Conservation (phyloP, 2,329 filamentous ascomycete genomes). For the Calonectria hongkongensis region DNA sequence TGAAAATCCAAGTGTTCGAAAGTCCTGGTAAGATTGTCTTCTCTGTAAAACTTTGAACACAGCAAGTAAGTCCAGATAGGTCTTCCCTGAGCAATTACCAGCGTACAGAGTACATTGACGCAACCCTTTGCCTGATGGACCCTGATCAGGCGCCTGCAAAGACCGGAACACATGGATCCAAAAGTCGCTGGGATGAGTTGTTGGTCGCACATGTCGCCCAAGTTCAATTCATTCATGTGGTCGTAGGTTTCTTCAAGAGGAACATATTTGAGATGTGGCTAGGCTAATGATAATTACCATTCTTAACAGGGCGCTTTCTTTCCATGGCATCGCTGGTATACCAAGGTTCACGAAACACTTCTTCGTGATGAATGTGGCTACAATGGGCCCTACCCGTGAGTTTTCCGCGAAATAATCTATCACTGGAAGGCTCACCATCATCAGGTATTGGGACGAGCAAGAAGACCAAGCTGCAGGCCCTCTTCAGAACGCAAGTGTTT, state of each 20-base stretch:
- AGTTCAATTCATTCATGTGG: not conserved
- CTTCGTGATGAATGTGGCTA: not conserved
- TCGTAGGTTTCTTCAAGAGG: not conserved
- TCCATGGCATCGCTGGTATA: constrained; percentile 2
- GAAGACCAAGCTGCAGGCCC: not conserved
- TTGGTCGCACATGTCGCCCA: not conserved
- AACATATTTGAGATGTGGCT: too few species aligned
- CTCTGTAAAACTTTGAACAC: too few species aligned
- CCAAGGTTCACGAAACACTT: not conserved
- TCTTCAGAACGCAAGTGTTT: not conserved
- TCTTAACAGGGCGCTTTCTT: not conserved
- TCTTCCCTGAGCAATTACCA: not conserved
- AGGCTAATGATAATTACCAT: not conserved
- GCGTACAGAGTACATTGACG: not conserved
- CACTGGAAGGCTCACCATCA: not conserved
- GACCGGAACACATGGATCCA: not conserved
- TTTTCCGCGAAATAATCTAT: not conserved
- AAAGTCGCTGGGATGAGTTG: not conserved
- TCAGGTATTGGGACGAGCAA: not conserved
- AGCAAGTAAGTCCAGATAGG: too few species aligned
- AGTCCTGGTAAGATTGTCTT: not conserved
- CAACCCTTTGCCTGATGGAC: not conserved
- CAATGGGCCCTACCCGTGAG: not conserved
- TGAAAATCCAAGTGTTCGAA: not conserved
- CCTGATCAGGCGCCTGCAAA: not conserved